phyloP scores from a whole-genome alignment of 768 basidiomycete genomes.

The Rhizopogon salebrosus region DNA sequence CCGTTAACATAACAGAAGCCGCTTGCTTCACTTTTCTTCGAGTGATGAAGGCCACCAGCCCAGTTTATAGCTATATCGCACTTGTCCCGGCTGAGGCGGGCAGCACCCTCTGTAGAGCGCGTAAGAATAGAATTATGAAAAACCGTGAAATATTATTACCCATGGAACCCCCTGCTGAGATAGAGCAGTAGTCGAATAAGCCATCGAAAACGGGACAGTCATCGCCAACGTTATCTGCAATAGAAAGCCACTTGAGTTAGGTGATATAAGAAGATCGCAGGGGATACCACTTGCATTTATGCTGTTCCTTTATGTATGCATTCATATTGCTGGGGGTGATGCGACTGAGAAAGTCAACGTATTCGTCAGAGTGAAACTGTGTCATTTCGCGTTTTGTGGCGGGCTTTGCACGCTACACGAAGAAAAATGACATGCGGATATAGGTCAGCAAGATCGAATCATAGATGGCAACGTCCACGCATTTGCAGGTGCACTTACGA shows the following conservation, averaged over 20 bases:
- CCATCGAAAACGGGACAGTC: slow-evolving; percentile 99
- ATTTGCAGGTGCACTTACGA: slow-evolving; percentile 53
- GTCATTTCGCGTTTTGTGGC: slow-evolving; percentile 99
- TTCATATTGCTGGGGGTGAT: slow-evolving; percentile 97
- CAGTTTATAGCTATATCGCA: slow-evolving; percentile 99
- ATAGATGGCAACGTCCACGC: neutral
- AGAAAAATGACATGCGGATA: neutral
- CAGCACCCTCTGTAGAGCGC: slow-evolving; percentile 79
- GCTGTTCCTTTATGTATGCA: slow-evolving; percentile 88
- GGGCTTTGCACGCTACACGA: slow-evolving; percentile 86
- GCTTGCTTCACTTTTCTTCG: slow-evolving; percentile 98
- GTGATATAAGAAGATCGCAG: neutral
- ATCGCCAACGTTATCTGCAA: slow-evolving; percentile 91
- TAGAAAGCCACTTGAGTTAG: neutral
- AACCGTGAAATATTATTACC: slow-evolving; percentile 46
- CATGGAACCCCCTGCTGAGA: slow-evolving; percentile 99
- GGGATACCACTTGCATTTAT: slow-evolving; percentile 68
- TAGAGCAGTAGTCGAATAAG: slow-evolving; percentile 97
- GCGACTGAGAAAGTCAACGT: slow-evolving; percentile 91
- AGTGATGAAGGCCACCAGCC: slow-evolving; percentile 98
- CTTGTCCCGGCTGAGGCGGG: slow-evolving; percentile 90
- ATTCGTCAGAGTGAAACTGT: slow-evolving; percentile 98
- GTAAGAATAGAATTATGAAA: neutral
- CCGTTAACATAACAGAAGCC: slow-evolving; percentile 99
- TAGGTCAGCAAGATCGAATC: neutral